Evolutionary conservation across 306 rosid species (phyloP).

Genomic region (Glycine latifolia): DNA sequence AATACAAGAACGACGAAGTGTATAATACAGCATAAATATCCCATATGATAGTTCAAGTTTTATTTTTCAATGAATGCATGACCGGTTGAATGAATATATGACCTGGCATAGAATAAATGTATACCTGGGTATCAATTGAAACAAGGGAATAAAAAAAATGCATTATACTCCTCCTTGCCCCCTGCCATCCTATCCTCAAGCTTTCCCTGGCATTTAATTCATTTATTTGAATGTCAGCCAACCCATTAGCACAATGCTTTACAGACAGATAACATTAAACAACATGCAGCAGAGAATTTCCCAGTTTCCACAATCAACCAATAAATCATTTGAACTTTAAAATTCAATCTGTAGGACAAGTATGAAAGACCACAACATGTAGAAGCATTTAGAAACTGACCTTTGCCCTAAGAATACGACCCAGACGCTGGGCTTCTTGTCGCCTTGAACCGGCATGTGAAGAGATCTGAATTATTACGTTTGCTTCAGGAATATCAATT

Average conservation of each 20-base stretch:
- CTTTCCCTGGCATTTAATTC: conserved; percentile 77
- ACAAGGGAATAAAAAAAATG: conserved; percentile 98
- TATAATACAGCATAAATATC: conserved; percentile 27
- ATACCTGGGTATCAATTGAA: conserved; percentile 96
- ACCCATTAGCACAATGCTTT: conserved; percentile 18
- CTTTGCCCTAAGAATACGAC: conserved; percentile 99
- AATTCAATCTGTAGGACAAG: conserved; percentile 11
- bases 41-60: conserved; percentile 28
- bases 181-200: conserved; percentile 97
- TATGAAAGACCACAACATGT: not conserved
- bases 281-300: conserved; percentile 31
- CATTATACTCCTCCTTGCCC: conserved; percentile 97
- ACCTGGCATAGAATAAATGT: conserved; percentile 29
- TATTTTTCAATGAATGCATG: conserved; percentile 37
- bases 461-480: conserved; percentile 96
- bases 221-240: conserved; percentile 42
- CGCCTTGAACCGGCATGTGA: conserved; percentile 99
- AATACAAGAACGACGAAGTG: conserved; percentile 33
- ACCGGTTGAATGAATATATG: conserved; percentile 16
- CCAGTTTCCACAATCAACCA: conserved; percentile 30
- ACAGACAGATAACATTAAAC: conserved; percentile 36
- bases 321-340: conserved; percentile 32
- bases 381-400: conserved; percentile 53
- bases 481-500: conserved; percentile 96
- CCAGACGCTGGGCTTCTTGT: conserved; percentile 98